Evolutionary conservation across 2,329 filamentous ascomycete species (phyloP), one percentile per base, ranked within the genome.

Genomic region (Phyllosticta citriasiana): DNA sequence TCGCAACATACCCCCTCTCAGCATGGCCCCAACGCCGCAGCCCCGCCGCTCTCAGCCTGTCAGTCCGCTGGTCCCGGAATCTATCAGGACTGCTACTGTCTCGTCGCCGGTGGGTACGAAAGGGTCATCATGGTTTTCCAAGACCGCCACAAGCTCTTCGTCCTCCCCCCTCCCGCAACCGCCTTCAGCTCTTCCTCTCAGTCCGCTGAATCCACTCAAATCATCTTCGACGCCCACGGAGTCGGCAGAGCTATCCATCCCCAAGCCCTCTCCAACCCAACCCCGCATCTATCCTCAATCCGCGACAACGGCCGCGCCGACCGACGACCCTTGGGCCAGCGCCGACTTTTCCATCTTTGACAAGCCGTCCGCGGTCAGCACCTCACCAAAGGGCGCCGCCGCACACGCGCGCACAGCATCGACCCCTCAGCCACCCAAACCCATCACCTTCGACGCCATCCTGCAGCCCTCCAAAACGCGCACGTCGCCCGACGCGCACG

Each of bases 331-430:
- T 24, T 67, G 55, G 50, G 60, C 64, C 40, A 55, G 55, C 12
- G 62, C 53, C 47, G 62, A 64, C 26, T 69, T 69, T 30, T 67
- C 71, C 6, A 68, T 73, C 59, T 74, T 74, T 59, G 71, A 61
- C 16, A 61, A 53, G 27, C 54, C 59, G 1, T 27, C 53, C 6
- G 16, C 51, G 2, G 8, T 22, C 51, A 53, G 7, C 9, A 24
- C 27, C 54, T 22, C 54, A 9, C 16, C 30, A 16, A 30, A 35
- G 7, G 10, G 16, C 2, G 35, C 30, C 30, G 16, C 27, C n/a
- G 24, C 51, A n/a, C 60, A 50, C 51, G 27, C 16, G 24, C 55
- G 55, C 56, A 62, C 30, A 7, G 26, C 53, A 10, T 62, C 60
- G 26, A 58, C 33, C n/a, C 55, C 55, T 24, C 35, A 40, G 19